Evolutionary conservation across 805 yeast genomes (phyloP), one percentile per base, ranked within the genome.

Genomic region (Sporopachydermia quercuum): DNA sequence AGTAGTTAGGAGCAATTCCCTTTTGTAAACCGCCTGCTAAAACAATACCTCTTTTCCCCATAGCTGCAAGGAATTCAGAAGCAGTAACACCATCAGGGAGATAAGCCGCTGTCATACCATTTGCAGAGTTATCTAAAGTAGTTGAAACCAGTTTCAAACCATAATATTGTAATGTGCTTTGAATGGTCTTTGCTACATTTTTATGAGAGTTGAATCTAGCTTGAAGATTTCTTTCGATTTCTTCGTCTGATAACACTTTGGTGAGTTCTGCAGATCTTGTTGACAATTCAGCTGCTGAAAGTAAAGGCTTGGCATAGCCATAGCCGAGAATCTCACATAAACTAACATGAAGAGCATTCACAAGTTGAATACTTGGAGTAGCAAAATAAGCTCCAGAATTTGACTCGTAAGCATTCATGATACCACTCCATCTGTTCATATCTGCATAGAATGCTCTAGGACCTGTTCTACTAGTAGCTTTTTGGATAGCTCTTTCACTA

Each of bases 291-390:
- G 30, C 30, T 8, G 30, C 30, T 8, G 30, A 23, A 8, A 23
- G n/a, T n/a, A 23, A 8, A 8, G 30, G 30, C 30, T 8, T n/a
- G 13, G n/a, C 30, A 23, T 23, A 23, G 17, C 56, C 49, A 27
- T 66, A 64, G 33, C 69, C 61, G 42, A 84, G 61, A 46, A 86
- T 76, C 56, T 82, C 86, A 42, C 69, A 71, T 47, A 87, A 68
- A 3, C 96, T 76, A 3, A 71, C 80, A 56, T 75, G 75, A 51
- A 85, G 69, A 13, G 96, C 87, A 53, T 81, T 81, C 44, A 89
- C 65, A 45, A 81, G 70, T 62, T 85, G 96, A 37, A 83, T 79
- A 0, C 96, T 81, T n/a, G 96, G 96, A 4, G 96, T 89, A n/a
- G 96, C 95, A 55, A 85, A 89, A 65, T 87, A 91, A 5, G 87